A percentile compares a stretch with the other conserved stretches of the same genome.
These are phyloP conservation scores for Nakazawaea molendinolei DNA, from an alignment of 805 yeast species.

Conservation along the genomic window DNA sequence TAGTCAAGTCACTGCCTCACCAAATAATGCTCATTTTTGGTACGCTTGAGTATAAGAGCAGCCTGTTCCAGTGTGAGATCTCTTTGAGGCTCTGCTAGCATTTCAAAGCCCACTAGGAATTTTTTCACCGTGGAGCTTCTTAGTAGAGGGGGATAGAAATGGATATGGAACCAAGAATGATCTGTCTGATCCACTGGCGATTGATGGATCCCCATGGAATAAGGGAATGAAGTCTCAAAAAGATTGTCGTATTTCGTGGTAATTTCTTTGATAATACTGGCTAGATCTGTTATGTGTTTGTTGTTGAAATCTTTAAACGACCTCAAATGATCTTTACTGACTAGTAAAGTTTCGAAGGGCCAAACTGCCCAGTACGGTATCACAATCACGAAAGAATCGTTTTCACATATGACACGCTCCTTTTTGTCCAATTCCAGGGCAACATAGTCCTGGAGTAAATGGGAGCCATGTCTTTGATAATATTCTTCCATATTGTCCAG, in stretches of 20 bases:
- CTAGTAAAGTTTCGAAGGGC: conserved; percentile 70
- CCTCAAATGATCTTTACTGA: conserved; percentile 48
- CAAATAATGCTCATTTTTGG: too few relatives aligned
- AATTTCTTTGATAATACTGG: conserved; percentile 41
- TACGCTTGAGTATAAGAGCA: conserved; percentile 26
- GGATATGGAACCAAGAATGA: conserved; percentile 60
- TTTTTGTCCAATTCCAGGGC: conserved; percentile 43
- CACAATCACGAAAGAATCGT: conserved; percentile 57
- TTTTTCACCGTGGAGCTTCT: conserved; percentile 71
- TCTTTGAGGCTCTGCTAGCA: conserved; percentile 62
- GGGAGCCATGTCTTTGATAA: conserved; percentile 32
- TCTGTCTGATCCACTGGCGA: conserved; percentile 49
- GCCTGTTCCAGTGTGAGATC: conserved; percentile 64
- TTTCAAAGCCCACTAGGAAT: conserved; percentile 68
- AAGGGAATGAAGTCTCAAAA: conserved; percentile 65
- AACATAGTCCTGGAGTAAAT: conserved; percentile 59
- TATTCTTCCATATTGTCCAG: conserved; percentile 45
- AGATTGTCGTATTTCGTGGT: conserved; percentile 67
- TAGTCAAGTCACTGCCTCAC: too few relatives aligned
- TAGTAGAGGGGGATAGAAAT: conserved; percentile 72
- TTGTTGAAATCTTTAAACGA: conserved; percentile 41
- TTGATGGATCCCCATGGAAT: conserved; percentile 79
- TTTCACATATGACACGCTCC: conserved; percentile 48
- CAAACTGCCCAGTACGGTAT: conserved; percentile 82
- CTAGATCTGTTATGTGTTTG: conserved; percentile 47